A percentile compares a stretch with the other conserved stretches of the same genome.
phyloP scores from a whole-genome alignment of 306 rosid species.

The Medicago truncatula region MtrunA17r5.0-ANR NC_053047.1:28044001-28044500 shows the following conservation, averaged over 20 bases:
- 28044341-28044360: conserved; percentile 61
- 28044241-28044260: conserved; percentile 41
- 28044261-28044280: conserved; percentile 68
- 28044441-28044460: conserved; percentile 8
- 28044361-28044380: conserved; percentile 70
- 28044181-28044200: conserved; percentile 55
- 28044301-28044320: conserved; percentile 1
- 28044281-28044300: conserved; percentile 50
- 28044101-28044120: conserved; percentile 12
- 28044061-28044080: conserved; percentile 61
- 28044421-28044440: background rate
- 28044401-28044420: conserved; percentile 25
- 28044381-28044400: conserved; percentile 51
- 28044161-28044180: conserved; percentile 60
- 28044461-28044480: conserved; percentile 55
- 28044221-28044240: background rate
- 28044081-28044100: conserved; percentile 49
- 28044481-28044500: conserved; percentile 59
- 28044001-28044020: conserved; percentile 51
- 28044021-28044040: conserved; percentile 38
- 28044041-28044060: conserved; percentile 54
- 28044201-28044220: conserved; percentile 35
- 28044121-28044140: conserved; percentile 46
- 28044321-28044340: conserved; percentile 45
- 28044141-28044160: conserved; percentile 7